Evolutionary conservation across 495 filamentous ascomycete genomes (phyloP).

Genomic region (Daldinia bambusicola): DNA sequence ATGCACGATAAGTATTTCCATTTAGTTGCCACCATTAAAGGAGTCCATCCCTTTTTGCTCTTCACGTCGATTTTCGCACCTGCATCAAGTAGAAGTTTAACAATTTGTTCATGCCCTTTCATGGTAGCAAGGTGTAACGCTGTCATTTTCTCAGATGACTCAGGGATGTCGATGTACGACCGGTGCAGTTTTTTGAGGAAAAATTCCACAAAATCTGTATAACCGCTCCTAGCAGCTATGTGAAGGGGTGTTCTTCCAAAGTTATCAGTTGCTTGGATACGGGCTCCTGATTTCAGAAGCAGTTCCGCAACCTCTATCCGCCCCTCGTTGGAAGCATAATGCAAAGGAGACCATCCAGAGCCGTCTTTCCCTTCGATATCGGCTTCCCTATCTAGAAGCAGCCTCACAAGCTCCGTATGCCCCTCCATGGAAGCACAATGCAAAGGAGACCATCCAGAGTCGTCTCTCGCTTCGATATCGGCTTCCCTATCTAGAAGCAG

Average conservation of each 20-base stretch:
- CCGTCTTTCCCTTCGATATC: too few relatives aligned
- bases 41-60: conserved; percentile 11
- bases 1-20: too few relatives aligned
- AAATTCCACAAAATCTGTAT: background rate
- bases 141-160: too few relatives aligned
- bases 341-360: too few relatives aligned
- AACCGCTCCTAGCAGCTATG: background rate
- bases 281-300: background rate
- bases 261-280: background rate
- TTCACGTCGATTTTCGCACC: background rate
- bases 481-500: background rate
- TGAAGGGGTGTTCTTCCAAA: background rate
- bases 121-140: conserved; percentile 12
- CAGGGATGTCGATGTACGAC: too few relatives aligned
- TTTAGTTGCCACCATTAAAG: conserved; percentile 17
- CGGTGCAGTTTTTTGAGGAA: too few relatives aligned
- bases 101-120: background rate
- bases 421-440: background rate
- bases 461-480: background rate
- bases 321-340: too few relatives aligned
- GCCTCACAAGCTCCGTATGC: background rate
- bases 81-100: background rate
- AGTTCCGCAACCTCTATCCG: too few relatives aligned
- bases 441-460: background rate
- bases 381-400: background rate